Evolutionary conservation across 139 green algal genomes (phyloP).

Genomic region (Asterochloris sp.): DNA sequence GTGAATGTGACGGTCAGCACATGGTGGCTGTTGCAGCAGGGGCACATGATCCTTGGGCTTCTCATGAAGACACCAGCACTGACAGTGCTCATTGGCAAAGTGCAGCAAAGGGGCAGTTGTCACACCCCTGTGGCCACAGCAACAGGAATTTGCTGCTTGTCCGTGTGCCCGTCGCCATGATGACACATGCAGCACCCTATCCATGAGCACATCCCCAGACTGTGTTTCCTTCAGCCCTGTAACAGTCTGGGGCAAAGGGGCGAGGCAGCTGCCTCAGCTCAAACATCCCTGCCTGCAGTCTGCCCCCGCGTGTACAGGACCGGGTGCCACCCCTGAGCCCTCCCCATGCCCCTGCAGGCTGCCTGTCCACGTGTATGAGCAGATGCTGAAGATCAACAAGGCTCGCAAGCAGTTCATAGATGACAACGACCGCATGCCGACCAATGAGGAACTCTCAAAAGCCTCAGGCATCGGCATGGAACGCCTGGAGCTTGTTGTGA

Average conservation of each 20-base stretch:
- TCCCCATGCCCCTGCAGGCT: slow-evolving; percentile 29
- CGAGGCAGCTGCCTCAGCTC: too few relatives aligned
- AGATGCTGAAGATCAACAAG: slow-evolving; percentile 20
- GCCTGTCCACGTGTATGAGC: slow-evolving; percentile 54
- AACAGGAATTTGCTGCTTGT: too few relatives aligned
- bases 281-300: background rate
- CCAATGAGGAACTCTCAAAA: slow-evolving; percentile 14
- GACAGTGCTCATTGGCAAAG: too few relatives aligned
- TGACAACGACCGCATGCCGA: background rate
- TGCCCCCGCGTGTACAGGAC: background rate
- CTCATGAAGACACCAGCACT: background rate
- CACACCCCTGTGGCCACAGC: too few relatives aligned
- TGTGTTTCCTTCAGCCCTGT: too few relatives aligned
- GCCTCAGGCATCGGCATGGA: slow-evolving; percentile 1
- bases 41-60: background rate
- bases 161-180: too few relatives aligned
- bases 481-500: background rate
- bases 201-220: too few relatives aligned
- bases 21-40: background rate
- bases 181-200: too few relatives aligned
- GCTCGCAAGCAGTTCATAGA: background rate
- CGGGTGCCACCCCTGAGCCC: background rate
- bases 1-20: background rate
- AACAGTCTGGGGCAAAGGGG: too few relatives aligned
- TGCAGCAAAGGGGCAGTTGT: too few relatives aligned